Evolutionary conservation across 1,139 yeast species (phyloP), one percentile per base, ranked within the genome.

Genomic region (Saccharomycopsis hybrid): DNA sequence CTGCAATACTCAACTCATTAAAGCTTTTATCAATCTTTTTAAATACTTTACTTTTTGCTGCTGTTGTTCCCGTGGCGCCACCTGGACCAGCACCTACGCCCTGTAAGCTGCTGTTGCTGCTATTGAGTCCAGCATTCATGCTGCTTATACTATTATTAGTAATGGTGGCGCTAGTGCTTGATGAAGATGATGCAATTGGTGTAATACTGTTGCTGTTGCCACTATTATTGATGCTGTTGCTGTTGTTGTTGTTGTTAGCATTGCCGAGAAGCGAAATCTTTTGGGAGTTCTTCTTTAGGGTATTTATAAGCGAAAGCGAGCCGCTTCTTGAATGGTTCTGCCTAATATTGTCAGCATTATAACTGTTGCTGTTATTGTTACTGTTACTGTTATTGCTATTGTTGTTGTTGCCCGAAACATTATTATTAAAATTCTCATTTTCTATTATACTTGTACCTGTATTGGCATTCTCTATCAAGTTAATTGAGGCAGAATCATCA

Each of bases 1-100:
- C 55, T 25, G 25, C 33, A 27, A 52, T 43, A 27, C 45, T 43
- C 43, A 52, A 18, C 31, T 52, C 55, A 13, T 40, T 13, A 33
- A 52, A 52, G 9, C 18, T 27, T 28, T 52, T 52, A 4, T 42
- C 47, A 8, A 50, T 41, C 24, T 35, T 41, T 35, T 38, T 25
- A 35, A 46, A 41, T 18, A n/a, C 32, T 29, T 32, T 42, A 7
- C 5, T 11, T 31, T 32, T 30, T 41, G 32, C 27, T 4, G 32
- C 29, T 18, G 18, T 18, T 18, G 18, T 18, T 18, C 18, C 18
- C 18, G 18, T 18, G 18, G 18, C 18, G 18, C 18, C 18, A 18
- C 18, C 18, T 18, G 18, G 18, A 18, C 18, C 18, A 18, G 18
- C 18, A 18, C 18, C 18, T 18, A 18, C 18, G 18, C 18, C 18